Evolutionary conservation across 352 stramenopile genomes (phyloP).

Genomic region (Globisporangium iwayamae): DNA sequence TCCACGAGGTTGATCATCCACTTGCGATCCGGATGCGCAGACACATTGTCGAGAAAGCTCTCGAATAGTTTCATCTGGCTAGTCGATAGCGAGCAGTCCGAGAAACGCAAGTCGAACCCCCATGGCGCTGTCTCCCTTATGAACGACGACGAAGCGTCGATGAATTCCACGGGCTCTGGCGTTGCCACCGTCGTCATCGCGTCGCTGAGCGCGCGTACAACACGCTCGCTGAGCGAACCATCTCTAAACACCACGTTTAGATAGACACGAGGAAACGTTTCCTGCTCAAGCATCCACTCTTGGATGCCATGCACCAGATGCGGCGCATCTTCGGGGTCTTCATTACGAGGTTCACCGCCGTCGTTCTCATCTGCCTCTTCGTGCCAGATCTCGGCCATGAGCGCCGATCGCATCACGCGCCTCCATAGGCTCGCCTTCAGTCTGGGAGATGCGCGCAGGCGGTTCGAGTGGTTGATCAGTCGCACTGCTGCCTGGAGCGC

Average conservation of each 20-base stretch:
- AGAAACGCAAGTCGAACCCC: background rate
- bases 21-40: background rate
- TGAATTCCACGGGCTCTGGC: background rate
- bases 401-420: background rate
- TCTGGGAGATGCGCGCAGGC: background rate
- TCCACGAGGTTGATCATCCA: background rate
- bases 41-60: background rate
- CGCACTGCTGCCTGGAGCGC: too few relatives aligned
- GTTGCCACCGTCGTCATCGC: background rate
- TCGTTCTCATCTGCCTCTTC: too few relatives aligned
- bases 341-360: too few relatives aligned
- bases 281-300: background rate
- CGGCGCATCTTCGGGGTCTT: background rate
- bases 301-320: background rate
- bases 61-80: background rate
- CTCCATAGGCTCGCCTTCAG: background rate
- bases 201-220: background rate
- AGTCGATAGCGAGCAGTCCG: background rate
- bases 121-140: too few relatives aligned
- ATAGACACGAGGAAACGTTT: background rate
- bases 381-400: background rate
- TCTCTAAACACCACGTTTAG: background rate
- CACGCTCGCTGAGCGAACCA: background rate
- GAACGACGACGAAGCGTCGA: background rate
- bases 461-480: background rate